phyloP scores from a whole-genome alignment of 116 monocot species.

The Cymodocea nodosa region DNA sequence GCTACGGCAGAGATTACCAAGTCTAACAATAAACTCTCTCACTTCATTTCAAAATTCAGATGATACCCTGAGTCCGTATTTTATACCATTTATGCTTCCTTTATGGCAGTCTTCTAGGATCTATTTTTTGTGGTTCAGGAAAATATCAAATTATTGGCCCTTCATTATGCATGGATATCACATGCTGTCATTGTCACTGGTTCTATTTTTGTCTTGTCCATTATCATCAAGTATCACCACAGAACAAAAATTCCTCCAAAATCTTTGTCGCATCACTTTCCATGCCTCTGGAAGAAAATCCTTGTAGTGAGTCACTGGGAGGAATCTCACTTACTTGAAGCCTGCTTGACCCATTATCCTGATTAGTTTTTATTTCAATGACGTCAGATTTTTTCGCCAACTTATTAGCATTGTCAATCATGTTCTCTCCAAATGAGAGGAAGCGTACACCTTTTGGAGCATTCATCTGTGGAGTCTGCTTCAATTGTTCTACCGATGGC shows the following conservation, averaged over 20 bases:
- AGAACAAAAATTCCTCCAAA: slow-evolving; percentile 7
- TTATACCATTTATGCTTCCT: too few relatives aligned
- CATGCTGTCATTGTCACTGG: not conserved
- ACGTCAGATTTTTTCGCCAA: not conserved
- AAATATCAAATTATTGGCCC: too few relatives aligned
- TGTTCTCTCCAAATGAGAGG: slow-evolving; percentile 45
- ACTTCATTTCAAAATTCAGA: too few relatives aligned
- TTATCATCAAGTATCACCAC: not conserved
- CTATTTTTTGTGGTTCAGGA: too few relatives aligned
- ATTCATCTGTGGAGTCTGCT: slow-evolving; percentile 6
- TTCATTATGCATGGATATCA: too few relatives aligned
- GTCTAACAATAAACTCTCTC: too few relatives aligned
- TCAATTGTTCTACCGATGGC: not conserved
- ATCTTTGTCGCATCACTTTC: not conserved
- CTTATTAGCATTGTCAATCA: slow-evolving; percentile 3
- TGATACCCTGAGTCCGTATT: too few relatives aligned
- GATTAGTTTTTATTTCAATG: not conserved
- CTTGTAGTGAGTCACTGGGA: not conserved
- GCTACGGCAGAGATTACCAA: too few relatives aligned
- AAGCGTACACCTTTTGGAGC: slow-evolving; percentile 53
- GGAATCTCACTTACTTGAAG: not conserved
- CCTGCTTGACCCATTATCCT: not conserved
- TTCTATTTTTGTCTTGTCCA: not conserved
- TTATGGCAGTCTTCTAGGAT: too few relatives aligned
- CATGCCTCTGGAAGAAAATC: not conserved